phyloP scores from a whole-genome alignment of 202 grass and related monocot species.

The Panicum virgatum region DNA sequence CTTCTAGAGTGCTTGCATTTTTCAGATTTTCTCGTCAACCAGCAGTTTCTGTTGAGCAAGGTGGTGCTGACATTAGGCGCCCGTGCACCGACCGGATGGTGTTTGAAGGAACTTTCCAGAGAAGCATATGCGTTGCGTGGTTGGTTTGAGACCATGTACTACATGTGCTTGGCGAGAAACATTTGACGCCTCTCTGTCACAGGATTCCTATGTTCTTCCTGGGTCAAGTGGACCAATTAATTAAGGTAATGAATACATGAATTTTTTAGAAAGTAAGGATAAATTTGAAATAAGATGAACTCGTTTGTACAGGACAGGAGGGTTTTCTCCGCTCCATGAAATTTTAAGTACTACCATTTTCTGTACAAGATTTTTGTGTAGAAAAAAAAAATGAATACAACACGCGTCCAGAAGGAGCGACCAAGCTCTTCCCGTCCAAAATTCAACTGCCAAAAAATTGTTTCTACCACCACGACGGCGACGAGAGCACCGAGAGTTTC shows the following conservation, averaged over 20 bases:
- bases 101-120: slow-evolving; percentile 1
- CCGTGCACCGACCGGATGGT: neutral
- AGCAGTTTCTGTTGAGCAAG: neutral
- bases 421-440: neutral
- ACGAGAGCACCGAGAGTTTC: slow-evolving; percentile 20
- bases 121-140: neutral
- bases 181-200: slow-evolving; percentile 6
- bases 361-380: slow-evolving; percentile 16
- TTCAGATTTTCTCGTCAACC: neutral
- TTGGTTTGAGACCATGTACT: neutral
- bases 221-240: slow-evolving; percentile 1
- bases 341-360: neutral
- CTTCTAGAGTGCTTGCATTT: neutral
- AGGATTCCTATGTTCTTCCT: neutral
- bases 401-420: neutral
- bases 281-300: neutral
- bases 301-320: neutral
- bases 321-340: neutral
- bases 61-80: neutral
- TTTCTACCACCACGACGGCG: neutral
- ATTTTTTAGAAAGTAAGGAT: neutral
- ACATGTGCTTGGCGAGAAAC: slow-evolving; percentile 8
- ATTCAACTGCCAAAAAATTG: neutral
- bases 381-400: slow-evolving; percentile 34
- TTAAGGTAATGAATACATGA: neutral